Evolutionary conservation across 1,284 basidiomycete species (phyloP).

Genomic region (Apiotrichum mycotoxinovorans): DNA sequence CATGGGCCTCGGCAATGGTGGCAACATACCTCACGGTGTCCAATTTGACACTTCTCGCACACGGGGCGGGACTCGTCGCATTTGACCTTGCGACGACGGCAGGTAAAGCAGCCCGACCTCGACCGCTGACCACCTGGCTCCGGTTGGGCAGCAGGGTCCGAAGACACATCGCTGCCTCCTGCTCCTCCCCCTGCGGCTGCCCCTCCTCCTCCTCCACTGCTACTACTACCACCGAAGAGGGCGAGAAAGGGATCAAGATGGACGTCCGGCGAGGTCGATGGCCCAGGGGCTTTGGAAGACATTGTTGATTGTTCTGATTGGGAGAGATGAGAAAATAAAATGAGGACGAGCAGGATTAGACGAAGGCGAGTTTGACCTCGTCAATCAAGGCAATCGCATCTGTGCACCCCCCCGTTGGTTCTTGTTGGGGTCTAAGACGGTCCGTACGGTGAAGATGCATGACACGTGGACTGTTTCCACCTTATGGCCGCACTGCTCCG

Average conservation of each 20-base stretch:
- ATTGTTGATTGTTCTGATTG: background rate
- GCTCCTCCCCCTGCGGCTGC: no score
- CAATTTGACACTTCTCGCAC: slow-evolving; percentile 35
- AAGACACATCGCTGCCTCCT: slow-evolving; percentile 2
- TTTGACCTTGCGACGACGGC: slow-evolving; percentile 40
- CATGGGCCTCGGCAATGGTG: background rate
- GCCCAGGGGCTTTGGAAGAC: background rate
- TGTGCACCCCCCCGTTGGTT: no score
- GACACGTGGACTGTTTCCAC: background rate
- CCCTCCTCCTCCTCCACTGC: no score
- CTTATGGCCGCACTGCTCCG: background rate
- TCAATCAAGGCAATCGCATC: background rate
- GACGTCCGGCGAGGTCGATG: slow-evolving; percentile 12
- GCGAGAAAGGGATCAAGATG: slow-evolving; percentile 22
- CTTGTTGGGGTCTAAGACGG: background rate
- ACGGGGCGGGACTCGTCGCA: slow-evolving; percentile 39
- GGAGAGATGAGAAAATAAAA: background rate
- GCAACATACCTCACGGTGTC: slow-evolving; percentile 28
- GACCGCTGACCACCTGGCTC: slow-evolving; percentile 24
- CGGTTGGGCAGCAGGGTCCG: background rate
- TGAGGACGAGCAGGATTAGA: background rate
- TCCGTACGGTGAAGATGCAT: no score
- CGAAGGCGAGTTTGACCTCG: background rate
- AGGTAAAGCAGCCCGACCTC: slow-evolving; percentile 39
- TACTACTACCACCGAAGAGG: slow-evolving; percentile 10